Percentiles rank a stretch among this genome's conserved stretches.
Evolutionary conservation across 2,329 filamentous ascomycete species (phyloP).

Genomic region (Knoxdaviesia proteae): DNA sequence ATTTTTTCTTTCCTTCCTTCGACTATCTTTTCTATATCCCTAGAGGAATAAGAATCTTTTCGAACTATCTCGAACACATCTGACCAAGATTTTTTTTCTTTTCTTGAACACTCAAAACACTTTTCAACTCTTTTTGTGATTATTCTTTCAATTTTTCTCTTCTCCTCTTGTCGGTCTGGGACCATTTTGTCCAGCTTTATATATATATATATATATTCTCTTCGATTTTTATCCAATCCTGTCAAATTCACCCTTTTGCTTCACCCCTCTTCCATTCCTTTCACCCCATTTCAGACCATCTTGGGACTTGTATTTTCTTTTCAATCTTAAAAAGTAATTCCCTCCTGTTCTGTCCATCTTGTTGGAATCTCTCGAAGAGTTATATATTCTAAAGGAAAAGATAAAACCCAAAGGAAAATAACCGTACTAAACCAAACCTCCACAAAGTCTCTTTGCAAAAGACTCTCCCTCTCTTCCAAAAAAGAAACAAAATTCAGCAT

Average conservation of each 20-base stretch:
- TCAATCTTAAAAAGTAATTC: conserved; percentile 2
- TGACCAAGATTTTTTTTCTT: not conserved
- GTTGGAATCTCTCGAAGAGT: not conserved
- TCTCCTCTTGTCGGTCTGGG: conserved; percentile 23
- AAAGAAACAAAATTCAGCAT: not conserved
- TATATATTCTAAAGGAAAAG: not conserved
- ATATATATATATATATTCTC: conserved; percentile 7
- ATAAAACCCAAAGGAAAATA: too few species aligned
- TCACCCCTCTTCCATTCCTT: conserved; percentile 1
- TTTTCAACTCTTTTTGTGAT: conserved; percentile 15
- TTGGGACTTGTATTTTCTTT: conserved; percentile 4
- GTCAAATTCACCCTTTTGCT: conserved; percentile 7
- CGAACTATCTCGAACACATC: not conserved
- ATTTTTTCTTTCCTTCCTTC: not conserved
- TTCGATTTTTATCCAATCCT: conserved; percentile 10
- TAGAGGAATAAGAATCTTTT: too few species aligned
- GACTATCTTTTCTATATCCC: not conserved
- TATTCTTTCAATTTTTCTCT: conserved; percentile 13
- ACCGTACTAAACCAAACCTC: too few species aligned
- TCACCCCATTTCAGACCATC: not conserved
- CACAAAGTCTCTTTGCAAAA: too few species aligned
- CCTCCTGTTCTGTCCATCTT: not conserved
- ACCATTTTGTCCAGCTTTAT: conserved; percentile 17
- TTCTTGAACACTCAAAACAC: conserved; percentile 1
- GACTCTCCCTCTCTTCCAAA: too few species aligned